These are phyloP conservation scores for Parasitella parasitica DNA, from an alignment of 371 early-diverging fungal genomes.

Conservation along the genomic window DNA sequence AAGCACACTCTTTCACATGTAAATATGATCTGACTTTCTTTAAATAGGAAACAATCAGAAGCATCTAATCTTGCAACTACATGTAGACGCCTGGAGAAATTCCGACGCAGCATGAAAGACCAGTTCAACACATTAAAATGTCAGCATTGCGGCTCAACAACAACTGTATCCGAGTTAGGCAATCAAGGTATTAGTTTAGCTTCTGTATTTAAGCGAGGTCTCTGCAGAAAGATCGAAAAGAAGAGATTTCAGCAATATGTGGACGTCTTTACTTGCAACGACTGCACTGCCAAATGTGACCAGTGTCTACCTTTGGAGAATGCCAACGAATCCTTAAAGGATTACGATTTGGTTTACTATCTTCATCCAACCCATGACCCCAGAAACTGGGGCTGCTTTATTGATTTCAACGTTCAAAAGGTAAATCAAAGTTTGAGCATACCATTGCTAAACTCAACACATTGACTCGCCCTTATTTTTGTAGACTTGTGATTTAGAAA, in stretches of 20 bases:
- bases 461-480: too few relatives aligned
- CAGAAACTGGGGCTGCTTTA: conserved; percentile 23
- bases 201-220: conserved; percentile 12
- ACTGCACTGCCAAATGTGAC: conserved; percentile 7
- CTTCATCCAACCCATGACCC: conserved; percentile 9
- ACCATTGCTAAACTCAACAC: neutral
- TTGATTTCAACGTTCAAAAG: conserved; percentile 17
- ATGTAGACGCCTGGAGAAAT: conserved; percentile 30
- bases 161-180: neutral
- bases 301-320: conserved; percentile 2
- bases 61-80: neutral
- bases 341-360: conserved; percentile 17
- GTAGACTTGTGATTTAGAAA: neutral
- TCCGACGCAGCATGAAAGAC: conserved; percentile 8
- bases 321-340: neutral
- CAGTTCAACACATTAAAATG: conserved; percentile 22
- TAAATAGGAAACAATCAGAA: neutral
- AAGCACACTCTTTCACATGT: neutral
- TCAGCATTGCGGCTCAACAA: conserved; percentile 11
- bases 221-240: neutral
- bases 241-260: neutral
- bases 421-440: neutral
- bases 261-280: conserved; percentile 15
- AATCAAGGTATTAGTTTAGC: conserved; percentile 8
- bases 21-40: neutral